These are phyloP conservation scores for Urochloa ruziziensis DNA, from an alignment of 176 grass and related monocot species.

Conservation along the genomic window DNA sequence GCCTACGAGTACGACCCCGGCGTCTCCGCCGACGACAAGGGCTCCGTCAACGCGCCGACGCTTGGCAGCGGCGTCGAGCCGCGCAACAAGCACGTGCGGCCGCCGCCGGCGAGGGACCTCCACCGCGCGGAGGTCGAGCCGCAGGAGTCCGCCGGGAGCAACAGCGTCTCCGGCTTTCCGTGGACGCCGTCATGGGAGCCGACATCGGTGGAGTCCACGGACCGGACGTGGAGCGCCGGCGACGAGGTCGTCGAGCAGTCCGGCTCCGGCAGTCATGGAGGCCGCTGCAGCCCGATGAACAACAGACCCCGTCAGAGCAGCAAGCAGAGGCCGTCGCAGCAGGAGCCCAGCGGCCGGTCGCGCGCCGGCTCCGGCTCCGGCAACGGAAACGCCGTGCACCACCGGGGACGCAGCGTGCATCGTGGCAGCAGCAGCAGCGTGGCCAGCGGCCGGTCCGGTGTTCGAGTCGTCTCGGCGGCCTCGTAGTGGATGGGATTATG, in stretches of 20 bases:
- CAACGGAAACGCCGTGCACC: slow-evolving; percentile 16
- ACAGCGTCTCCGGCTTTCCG: slow-evolving; percentile 58
- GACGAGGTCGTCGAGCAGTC: slow-evolving; percentile 61
- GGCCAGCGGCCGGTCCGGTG: slow-evolving; percentile 43
- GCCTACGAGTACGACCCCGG: neutral
- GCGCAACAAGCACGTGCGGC: slow-evolving; percentile 45
- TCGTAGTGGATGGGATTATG: slow-evolving; percentile 2
- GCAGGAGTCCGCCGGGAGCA: slow-evolving; percentile 90
- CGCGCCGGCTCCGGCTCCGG: slow-evolving; percentile 15
- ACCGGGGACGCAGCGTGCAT: slow-evolving; percentile 43
- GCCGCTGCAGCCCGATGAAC: slow-evolving; percentile 16
- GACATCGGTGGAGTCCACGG: slow-evolving; percentile 65
- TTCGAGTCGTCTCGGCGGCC: slow-evolving; percentile 28
- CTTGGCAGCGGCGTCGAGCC: slow-evolving; percentile 38
- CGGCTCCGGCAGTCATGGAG: neutral
- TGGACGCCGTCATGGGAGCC: slow-evolving; percentile 67
- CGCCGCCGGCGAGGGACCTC: slow-evolving; percentile 46
- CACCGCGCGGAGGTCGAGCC: slow-evolving; percentile 54
- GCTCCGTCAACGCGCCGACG: slow-evolving; percentile 40
- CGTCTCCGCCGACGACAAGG: slow-evolving; percentile 32
- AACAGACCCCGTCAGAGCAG: slow-evolving; percentile 29
- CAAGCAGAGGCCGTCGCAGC: slow-evolving; percentile 41
- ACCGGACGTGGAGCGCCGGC: slow-evolving; percentile 54
- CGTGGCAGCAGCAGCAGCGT: slow-evolving; percentile 22
- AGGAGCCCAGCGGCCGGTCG: slow-evolving; percentile 4